Conservation (phyloP, 2,329 filamentous ascomycete genomes). For the Trichoderma sp. region DNA sequence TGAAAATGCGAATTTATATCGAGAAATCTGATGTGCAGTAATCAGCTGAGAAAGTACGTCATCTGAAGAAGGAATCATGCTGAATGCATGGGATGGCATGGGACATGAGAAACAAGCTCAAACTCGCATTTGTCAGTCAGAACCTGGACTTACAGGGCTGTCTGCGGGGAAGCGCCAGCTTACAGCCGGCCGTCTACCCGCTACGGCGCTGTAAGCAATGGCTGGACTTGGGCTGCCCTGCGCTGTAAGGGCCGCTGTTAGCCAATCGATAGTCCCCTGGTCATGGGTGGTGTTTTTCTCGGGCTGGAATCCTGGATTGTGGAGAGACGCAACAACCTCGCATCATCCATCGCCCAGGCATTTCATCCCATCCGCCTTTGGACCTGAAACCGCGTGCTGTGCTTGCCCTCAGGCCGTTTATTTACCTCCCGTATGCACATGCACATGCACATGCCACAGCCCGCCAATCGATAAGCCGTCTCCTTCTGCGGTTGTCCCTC, state of each 20-base stretch:
- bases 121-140: neutral
- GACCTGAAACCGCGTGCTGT: neutral
- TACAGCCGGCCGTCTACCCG: neutral
- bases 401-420: neutral
- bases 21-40: neutral
- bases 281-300: neutral
- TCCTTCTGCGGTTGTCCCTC: neutral
- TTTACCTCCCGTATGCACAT: neutral
- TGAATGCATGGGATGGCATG: neutral
- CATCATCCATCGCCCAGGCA: slow-evolving; percentile 19
- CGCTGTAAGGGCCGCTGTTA: neutral
- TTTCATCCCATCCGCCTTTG: neutral
- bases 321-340: neutral
- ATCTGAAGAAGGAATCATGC: neutral
- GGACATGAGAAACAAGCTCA: neutral
- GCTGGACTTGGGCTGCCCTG: neutral
- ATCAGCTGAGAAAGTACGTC: neutral
- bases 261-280: neutral
- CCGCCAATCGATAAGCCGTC: slow-evolving; percentile 3
- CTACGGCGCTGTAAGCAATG: neutral
- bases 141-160: neutral
- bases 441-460: neutral
- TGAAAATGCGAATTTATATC: neutral
- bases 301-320: neutral
- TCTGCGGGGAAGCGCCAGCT: neutral